Evolutionary conservation across 768 basidiomycete genomes (phyloP).

Genomic region (Leccinum arenicola): DNA sequence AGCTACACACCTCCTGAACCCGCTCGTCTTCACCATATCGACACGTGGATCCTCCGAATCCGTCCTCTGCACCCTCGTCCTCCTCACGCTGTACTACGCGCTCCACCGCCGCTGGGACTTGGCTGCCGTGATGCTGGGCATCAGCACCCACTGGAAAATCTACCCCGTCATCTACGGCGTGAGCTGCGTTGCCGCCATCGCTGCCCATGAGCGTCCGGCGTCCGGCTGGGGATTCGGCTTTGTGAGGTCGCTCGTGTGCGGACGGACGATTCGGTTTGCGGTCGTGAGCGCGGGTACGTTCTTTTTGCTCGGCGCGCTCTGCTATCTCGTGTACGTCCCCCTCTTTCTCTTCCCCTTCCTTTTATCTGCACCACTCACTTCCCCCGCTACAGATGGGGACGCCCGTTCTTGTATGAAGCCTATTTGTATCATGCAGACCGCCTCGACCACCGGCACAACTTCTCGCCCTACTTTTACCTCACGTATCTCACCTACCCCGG

Average conservation of each 20-base stretch:
- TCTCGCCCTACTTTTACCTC: conserved; percentile 95
- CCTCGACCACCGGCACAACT: conserved; percentile 96
- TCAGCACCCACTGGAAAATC: conserved; percentile 95
- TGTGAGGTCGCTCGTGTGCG: conserved; percentile 44
- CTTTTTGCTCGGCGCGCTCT: conserved; percentile 50
- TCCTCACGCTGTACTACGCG: conserved; percentile 62
- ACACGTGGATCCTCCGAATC: conserved; percentile 96
- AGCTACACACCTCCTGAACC: conserved; percentile 83
- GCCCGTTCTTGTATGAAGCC: conserved; percentile 87
- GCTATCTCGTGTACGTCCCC: conserved; percentile 73
- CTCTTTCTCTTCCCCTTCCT: conserved; percentile 1
- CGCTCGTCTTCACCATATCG: conserved; percentile 92
- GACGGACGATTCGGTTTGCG: conserved; percentile 59
- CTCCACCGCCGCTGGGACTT: conserved; percentile 56
- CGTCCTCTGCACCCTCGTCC: conserved; percentile 75
- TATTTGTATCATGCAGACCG: conserved; percentile 91
- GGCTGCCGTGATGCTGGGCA: conserved; percentile 72
- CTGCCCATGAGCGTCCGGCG: conserved; percentile 20
- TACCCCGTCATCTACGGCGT: conserved; percentile 91
- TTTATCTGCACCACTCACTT: background rate
- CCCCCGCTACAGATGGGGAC: conserved; percentile 72
- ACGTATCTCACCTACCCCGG: conserved; percentile 83
- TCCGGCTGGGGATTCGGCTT: conserved; percentile 23
- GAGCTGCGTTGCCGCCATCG: conserved; percentile 50
- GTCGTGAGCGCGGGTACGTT: conserved; percentile 72